Percentiles rank a stretch among this genome's conserved stretches.
Evolutionary conservation across 75 land plant genomes (phyloP).

Genomic region (Pinus taeda): DNA sequence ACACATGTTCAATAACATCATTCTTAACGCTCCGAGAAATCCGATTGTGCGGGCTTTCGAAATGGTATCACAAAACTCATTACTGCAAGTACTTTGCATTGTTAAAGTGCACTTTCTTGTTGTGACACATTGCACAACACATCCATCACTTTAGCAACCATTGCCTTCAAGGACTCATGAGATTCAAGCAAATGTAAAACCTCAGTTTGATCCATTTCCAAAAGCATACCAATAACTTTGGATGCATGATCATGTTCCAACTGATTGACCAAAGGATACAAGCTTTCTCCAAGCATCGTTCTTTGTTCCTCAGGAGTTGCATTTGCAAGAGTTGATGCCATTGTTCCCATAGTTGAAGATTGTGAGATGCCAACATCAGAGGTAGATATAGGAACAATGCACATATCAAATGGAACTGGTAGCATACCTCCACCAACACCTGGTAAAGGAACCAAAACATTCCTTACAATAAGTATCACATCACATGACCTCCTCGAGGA

Average conservation of each 20-base stretch:
- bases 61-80: too few relatives aligned
- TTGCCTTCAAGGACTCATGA: conserved; percentile 86
- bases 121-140: conserved; percentile 76
- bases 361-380: conserved; percentile 50
- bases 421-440: conserved; percentile 68
- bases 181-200: conserved; percentile 90
- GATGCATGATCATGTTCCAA: conserved; percentile 87
- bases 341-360: conserved; percentile 57
- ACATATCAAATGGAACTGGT: conserved; percentile 69
- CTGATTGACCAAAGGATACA: conserved; percentile 83
- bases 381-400: conserved; percentile 41
- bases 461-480: conserved; percentile 57
- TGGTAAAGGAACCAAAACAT: conserved; percentile 46
- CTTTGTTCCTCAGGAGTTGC: conserved; percentile 91
- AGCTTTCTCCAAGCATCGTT: conserved; percentile 86
- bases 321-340: conserved; percentile 93
- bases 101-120: conserved; percentile 6
- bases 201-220: conserved; percentile 98
- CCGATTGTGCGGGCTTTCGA: too few relatives aligned
- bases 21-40: too few relatives aligned
- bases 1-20: too few relatives aligned
- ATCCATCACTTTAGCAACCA: conserved; percentile 93
- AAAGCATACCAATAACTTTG: conserved; percentile 95
- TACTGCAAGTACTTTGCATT: too few relatives aligned
- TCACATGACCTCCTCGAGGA: conserved; percentile 52